These are phyloP conservation scores for Nigrospora osmanthi DNA, from an alignment of 2,329 filamentous ascomycete species.

Conservation along the genomic window DNA sequence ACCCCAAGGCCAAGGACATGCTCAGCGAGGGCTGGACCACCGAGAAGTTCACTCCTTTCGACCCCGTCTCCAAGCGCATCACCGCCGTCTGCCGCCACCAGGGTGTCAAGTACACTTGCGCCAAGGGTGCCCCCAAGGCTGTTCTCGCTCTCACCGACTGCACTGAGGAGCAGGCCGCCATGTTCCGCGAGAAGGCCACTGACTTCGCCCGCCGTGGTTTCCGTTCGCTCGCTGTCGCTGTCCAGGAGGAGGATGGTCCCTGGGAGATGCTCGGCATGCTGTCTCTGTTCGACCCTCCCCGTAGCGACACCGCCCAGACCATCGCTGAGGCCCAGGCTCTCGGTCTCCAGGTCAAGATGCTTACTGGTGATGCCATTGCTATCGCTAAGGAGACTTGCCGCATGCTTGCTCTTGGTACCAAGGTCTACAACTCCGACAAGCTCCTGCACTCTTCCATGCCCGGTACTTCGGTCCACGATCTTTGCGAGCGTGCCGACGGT, in stretches of 20 bases:
- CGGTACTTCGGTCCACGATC: conserved; percentile 66
- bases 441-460: conserved; percentile 69
- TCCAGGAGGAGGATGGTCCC: conserved; percentile 67
- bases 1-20: conserved; percentile 71
- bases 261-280: conserved; percentile 71
- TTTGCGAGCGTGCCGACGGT: conserved; percentile 67
- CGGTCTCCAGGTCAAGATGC: conserved; percentile 73
- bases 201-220: conserved; percentile 75
- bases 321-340: conserved; percentile 70
- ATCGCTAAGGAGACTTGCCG: conserved; percentile 79
- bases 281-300: conserved; percentile 74
- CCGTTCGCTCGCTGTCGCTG: conserved; percentile 71
- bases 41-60: conserved; percentile 71
- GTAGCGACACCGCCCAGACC: conserved; percentile 72
- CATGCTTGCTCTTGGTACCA: conserved; percentile 71
- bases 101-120: conserved; percentile 63
- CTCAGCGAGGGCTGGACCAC: conserved; percentile 68
- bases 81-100: conserved; percentile 62
- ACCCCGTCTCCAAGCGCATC: conserved; percentile 74
- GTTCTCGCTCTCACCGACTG: conserved; percentile 63
- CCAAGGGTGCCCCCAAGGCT: conserved; percentile 72
- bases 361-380: conserved; percentile 73
- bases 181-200: conserved; percentile 65
- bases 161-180: conserved; percentile 52
- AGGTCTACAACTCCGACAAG: conserved; percentile 75